These are phyloP conservation scores for Rutstroemia sydowiana DNA, from an alignment of 2,329 filamentous ascomycete genomes.

Conservation along the genomic window DNA sequence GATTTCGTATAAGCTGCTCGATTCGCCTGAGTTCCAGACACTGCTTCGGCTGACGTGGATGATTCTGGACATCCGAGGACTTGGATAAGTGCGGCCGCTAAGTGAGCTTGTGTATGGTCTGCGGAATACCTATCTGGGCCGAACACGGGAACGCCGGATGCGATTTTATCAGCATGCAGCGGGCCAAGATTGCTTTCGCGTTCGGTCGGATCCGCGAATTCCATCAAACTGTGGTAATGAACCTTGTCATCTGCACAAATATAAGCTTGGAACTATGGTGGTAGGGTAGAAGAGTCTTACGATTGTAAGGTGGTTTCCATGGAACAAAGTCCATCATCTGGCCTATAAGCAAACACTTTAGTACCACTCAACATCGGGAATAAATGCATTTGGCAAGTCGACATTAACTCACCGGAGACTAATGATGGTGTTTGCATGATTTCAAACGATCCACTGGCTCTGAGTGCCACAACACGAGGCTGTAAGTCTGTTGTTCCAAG, in stretches of 20 bases:
- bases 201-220: slow-evolving; percentile 47
- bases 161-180: slow-evolving; percentile 44
- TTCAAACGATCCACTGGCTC: slow-evolving; percentile 53
- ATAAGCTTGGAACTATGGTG: not conserved
- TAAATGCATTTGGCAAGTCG: not conserved
- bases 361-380: not conserved
- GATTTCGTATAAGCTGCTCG: slow-evolving; percentile 5
- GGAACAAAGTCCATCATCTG: slow-evolving; percentile 54
- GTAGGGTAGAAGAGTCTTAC: slow-evolving; percentile 15
- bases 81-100: slow-evolving; percentile 27
- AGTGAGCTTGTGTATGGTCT: slow-evolving; percentile 8
- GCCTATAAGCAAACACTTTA: not conserved
- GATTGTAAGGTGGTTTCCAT: slow-evolving; percentile 51
- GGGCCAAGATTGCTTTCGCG: slow-evolving; percentile 46
- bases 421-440: slow-evolving; percentile 55
- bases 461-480: slow-evolving; percentile 51
- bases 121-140: slow-evolving; percentile 43
- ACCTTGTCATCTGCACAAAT: slow-evolving; percentile 36
- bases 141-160: slow-evolving; percentile 50
- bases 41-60: slow-evolving; percentile 11
- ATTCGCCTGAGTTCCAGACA: not conserved
- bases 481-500: slow-evolving; percentile 47
- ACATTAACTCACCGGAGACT: slow-evolving; percentile 36
- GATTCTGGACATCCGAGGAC: slow-evolving; percentile 12
- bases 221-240: slow-evolving; percentile 49